Conservation (phyloP, 164 flowering plant genomes). For the Tinospora cordifolia region DNA sequence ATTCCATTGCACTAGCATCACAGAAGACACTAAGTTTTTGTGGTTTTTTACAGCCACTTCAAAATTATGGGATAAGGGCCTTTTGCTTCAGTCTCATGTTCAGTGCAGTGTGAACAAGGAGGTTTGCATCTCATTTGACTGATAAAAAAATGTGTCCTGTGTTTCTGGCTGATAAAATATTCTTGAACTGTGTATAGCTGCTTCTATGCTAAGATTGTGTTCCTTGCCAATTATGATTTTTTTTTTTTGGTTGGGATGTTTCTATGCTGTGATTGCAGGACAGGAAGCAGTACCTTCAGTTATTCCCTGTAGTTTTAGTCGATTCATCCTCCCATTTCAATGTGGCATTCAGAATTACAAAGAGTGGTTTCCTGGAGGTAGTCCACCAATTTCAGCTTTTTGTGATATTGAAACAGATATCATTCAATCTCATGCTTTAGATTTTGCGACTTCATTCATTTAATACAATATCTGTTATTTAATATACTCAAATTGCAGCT, state of each 20-base stretch:
- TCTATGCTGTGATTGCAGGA: conserved; percentile 44
- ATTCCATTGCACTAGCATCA: too few species aligned
- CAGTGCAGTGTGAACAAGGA: conserved; percentile 40
- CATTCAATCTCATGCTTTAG: not conserved
- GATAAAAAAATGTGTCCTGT: not conserved
- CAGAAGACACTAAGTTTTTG: not conserved
- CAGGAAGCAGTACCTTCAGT: conserved; percentile 35
- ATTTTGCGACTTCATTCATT: not conserved
- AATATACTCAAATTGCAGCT: conserved; percentile 39
- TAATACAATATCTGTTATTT: not conserved
- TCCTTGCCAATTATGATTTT: not conserved
- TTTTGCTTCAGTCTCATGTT: conserved; percentile 40
- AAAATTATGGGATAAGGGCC: conserved; percentile 55
- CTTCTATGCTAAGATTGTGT: not conserved
- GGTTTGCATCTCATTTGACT: conserved; percentile 30
- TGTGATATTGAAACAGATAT: not conserved
- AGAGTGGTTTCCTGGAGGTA: conserved; percentile 65
- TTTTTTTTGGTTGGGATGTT: too few species aligned
- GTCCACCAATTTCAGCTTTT: not conserved
- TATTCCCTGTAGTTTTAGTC: conserved; percentile 56
- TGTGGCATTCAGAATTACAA: conserved; percentile 64
- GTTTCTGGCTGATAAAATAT: not conserved
- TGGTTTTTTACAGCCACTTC: conserved; percentile 52
- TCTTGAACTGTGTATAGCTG: not conserved
- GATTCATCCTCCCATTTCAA: conserved; percentile 50